phyloP scores from a whole-genome alignment of 257 asterid genomes.

The Solanum chiquidenum region DNA sequence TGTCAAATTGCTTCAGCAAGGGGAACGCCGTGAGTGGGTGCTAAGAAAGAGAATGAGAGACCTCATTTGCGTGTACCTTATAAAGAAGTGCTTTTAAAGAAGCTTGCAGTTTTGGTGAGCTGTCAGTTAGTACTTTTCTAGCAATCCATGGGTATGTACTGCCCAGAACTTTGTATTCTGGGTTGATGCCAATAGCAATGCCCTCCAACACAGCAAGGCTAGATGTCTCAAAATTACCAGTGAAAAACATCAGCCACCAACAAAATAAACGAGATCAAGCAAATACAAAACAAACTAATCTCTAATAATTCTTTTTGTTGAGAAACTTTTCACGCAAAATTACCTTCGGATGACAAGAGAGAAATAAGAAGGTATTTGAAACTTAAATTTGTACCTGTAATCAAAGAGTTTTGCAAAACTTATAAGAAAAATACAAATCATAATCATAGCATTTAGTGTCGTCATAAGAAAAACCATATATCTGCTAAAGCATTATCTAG shows the following conservation, averaged over 20 bases:
- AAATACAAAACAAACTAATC: background rate
- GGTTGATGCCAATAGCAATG: conserved; percentile 68
- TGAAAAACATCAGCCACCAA: conserved; percentile 2
- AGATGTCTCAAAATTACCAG: conserved; percentile 18
- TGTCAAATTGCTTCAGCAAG: background rate
- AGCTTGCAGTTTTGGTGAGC: conserved; percentile 72
- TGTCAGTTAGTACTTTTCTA: conserved; percentile 79
- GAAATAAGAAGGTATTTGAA: conserved; percentile 84
- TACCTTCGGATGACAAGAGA: conserved; percentile 95
- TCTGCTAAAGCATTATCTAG: background rate
- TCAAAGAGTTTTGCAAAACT: background rate
- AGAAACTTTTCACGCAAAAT: background rate
- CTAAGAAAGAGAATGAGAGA: background rate
- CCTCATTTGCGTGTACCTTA: conserved; percentile 33
- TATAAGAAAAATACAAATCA: background rate
- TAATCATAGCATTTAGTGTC: background rate
- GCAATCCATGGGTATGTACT: conserved; percentile 99
- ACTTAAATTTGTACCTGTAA: conserved; percentile 94
- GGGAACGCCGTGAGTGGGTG: background rate
- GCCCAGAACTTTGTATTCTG: conserved; percentile 88
- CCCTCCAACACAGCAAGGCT: conserved; percentile 98
- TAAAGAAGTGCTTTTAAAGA: conserved; percentile 77
- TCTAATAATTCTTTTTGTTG: background rate
- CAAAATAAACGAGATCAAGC: background rate
- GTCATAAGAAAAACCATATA: background rate